Evolutionary conservation across 1,139 yeast species (phyloP).

Genomic region (Geotrichum restrictum): DNA sequence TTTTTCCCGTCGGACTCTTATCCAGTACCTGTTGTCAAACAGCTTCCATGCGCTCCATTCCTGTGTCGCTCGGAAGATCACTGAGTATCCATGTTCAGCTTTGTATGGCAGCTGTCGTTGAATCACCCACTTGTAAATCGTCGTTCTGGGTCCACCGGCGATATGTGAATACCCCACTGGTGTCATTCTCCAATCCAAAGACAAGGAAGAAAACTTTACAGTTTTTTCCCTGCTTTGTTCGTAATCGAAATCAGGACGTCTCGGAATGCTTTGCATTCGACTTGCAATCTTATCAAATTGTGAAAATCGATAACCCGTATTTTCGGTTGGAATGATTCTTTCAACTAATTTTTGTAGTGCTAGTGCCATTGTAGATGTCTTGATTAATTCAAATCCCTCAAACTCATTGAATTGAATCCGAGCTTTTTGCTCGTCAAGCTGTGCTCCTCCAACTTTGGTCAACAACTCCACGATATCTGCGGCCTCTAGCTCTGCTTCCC

Average conservation of each 20-base stretch:
- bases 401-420: constrained; percentile 10
- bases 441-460: neutral
- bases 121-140: constrained; percentile 10
- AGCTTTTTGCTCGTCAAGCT: constrained; percentile 1
- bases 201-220: neutral
- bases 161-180: neutral
- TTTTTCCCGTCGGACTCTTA: constrained; percentile 19
- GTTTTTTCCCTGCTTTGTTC: neutral
- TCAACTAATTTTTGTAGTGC: constrained; percentile 5
- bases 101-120: constrained; percentile 10
- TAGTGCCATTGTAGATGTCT: constrained; percentile 11
- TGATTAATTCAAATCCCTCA: neutral
- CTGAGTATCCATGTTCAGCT: neutral
- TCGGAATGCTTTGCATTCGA: neutral
- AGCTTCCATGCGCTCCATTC: constrained; percentile 35
- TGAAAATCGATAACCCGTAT: constrained; percentile 11
- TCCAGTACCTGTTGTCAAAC: constrained; percentile 46
- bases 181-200: constrained; percentile 7
- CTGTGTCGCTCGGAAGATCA: neutral
- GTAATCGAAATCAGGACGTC: constrained; percentile 1
- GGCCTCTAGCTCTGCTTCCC: constrained; percentile 4
- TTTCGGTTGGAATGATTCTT: constrained; percentile 11
- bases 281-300: constrained; percentile 4
- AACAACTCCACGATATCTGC: constrained; percentile 4
- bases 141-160: constrained; percentile 1